A percentile compares a stretch with the other conserved stretches of the same genome.
phyloP scores from a whole-genome alignment of 768 basidiomycete species.

The Tremella yokohamensis region DNA sequence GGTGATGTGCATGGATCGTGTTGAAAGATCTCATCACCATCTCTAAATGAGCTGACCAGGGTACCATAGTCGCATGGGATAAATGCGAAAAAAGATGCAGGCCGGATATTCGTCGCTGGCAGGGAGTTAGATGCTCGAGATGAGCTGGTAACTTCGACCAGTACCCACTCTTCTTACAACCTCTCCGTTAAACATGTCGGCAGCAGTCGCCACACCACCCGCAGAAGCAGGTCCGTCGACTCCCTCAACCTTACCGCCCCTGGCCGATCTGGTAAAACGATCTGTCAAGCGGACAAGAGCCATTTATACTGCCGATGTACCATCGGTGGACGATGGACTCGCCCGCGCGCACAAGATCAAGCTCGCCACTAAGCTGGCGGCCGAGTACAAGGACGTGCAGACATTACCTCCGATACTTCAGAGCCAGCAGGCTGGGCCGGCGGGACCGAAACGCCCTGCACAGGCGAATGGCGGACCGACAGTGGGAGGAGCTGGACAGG shows the following conservation, averaged over 20 bases:
- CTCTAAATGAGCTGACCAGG: too few species aligned
- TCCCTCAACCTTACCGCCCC: constrained; percentile 27
- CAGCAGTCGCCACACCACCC: constrained; percentile 1
- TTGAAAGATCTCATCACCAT: too few species aligned
- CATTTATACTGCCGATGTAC: constrained; percentile 39
- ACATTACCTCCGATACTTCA: constrained; percentile 76
- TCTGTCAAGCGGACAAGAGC: constrained; percentile 48
- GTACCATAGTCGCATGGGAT: too few species aligned
- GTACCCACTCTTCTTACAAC: too few species aligned
- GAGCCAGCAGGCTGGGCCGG: constrained; percentile 74
- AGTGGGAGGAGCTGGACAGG: constrained; percentile 25
- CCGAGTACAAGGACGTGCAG: constrained; percentile 84
- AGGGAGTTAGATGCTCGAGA: too few species aligned
- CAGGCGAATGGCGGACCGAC: constrained; percentile 11
- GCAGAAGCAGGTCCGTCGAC: constrained; percentile 35
- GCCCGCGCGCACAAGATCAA: constrained; percentile 49
- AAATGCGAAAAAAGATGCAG: too few species aligned
- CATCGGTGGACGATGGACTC: constrained; percentile 41
- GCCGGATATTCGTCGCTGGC: too few species aligned
- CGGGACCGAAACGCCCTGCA: constrained; percentile 65
- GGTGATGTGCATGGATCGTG: too few species aligned
- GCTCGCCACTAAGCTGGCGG: constrained; percentile 76
- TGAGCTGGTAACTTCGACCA: too few species aligned
- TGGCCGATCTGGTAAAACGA: constrained; percentile 44
- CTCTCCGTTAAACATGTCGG: constrained; percentile 10